phyloP scores from a whole-genome alignment of 2,329 filamentous ascomycete genomes.

The Tolypocladium endophyticum region DNA sequence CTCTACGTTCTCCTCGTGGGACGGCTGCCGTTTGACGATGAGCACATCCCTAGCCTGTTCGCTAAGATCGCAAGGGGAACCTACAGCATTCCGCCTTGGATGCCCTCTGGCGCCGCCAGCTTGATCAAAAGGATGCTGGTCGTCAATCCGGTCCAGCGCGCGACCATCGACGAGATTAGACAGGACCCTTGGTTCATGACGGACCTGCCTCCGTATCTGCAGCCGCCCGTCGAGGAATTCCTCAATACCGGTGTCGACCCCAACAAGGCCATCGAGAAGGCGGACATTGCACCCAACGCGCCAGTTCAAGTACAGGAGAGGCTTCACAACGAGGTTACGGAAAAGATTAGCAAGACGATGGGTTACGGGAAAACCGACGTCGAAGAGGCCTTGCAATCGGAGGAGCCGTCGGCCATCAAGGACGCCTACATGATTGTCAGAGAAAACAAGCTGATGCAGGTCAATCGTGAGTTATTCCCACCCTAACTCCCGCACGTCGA shows the following conservation, averaged over 20 bases:
- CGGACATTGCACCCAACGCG: slow-evolving; percentile 69
- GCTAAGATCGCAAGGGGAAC: slow-evolving; percentile 94
- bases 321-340: slow-evolving; percentile 83
- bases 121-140: slow-evolving; percentile 91
- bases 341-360: slow-evolving; percentile 96
- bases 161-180: slow-evolving; percentile 87
- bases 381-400: slow-evolving; percentile 80
- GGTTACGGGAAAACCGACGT: slow-evolving; percentile 93
- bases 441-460: slow-evolving; percentile 95
- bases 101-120: slow-evolving; percentile 69
- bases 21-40: slow-evolving; percentile 89
- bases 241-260: slow-evolving; percentile 89
- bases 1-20: slow-evolving; percentile 74
- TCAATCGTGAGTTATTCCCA: slow-evolving; percentile 59
- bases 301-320: slow-evolving; percentile 74
- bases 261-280: slow-evolving; percentile 78
- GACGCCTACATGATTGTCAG: slow-evolving; percentile 97
- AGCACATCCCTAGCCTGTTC: slow-evolving; percentile 94
- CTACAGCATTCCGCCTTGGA: slow-evolving; percentile 85
- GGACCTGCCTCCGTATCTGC: slow-evolving; percentile 76
- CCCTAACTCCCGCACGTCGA: slow-evolving; percentile 1
- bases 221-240: slow-evolving; percentile 83
- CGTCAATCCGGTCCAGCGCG: slow-evolving; percentile 87
- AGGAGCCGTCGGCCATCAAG: slow-evolving; percentile 96
- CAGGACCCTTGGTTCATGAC: slow-evolving; percentile 89